A percentile compares a stretch with the other conserved stretches of the same genome.
Evolutionary conservation across 1,139 yeast species (phyloP).

Genomic region (Blastobotrys niveus): DNA sequence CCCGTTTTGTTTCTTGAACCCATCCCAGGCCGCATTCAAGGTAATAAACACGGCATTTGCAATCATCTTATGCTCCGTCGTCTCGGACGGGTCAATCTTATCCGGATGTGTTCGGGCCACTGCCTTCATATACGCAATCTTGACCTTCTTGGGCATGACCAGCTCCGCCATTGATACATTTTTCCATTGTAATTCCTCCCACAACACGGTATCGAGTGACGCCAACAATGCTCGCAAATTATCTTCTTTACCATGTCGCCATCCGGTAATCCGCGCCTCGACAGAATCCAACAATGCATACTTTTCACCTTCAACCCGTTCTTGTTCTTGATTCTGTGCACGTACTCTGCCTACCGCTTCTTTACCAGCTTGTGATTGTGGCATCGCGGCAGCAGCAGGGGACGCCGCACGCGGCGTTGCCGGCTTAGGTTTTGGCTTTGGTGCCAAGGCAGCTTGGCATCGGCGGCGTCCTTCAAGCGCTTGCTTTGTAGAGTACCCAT

Average conservation of each 20-base stretch:
- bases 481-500: slow-evolving; percentile 60
- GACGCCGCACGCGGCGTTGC: slow-evolving; percentile 15
- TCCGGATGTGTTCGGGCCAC: slow-evolving; percentile 94
- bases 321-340: slow-evolving; percentile 45
- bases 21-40: slow-evolving; percentile 88
- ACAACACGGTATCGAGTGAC: slow-evolving; percentile 57
- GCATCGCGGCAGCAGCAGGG: slow-evolving; percentile 21
- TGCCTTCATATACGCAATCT: slow-evolving; percentile 83
- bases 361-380: slow-evolving; percentile 33
- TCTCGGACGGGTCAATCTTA: slow-evolving; percentile 53
- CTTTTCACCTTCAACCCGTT: slow-evolving; percentile 50
- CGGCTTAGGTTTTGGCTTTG: slow-evolving; percentile 30
- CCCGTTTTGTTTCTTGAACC: slow-evolving; percentile 57
- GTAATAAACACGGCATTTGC: slow-evolving; percentile 84
- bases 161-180: slow-evolving; percentile 63
- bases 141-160: slow-evolving; percentile 87
- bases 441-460: slow-evolving; percentile 52
- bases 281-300: slow-evolving; percentile 58
- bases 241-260: slow-evolving; percentile 74
- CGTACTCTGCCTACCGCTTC: slow-evolving; percentile 46
- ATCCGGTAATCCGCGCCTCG: slow-evolving; percentile 46
- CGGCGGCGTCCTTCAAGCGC: slow-evolving; percentile 79
- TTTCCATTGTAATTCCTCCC: slow-evolving; percentile 60
- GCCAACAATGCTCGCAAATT: slow-evolving; percentile 71
- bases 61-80: slow-evolving; percentile 70